Percentiles rank a stretch among this genome's conserved stretches.
phyloP scores from a whole-genome alignment of 177 flowering plant species.

The Vitis hybrid region DNA sequence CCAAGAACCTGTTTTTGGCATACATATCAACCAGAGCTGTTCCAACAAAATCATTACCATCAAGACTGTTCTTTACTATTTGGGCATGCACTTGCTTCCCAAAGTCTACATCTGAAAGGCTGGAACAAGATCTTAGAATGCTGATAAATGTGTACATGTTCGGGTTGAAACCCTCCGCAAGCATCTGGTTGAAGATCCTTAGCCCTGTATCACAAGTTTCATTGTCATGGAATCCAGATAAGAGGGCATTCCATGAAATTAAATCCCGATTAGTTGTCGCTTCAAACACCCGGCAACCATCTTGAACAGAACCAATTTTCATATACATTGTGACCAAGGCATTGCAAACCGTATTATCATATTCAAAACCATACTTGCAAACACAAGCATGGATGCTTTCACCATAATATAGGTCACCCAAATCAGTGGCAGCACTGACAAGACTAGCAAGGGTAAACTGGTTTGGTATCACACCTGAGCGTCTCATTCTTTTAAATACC shows the following conservation, averaged over 20 bases:
- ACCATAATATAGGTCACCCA: slow-evolving; percentile 30
- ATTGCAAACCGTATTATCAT: slow-evolving; percentile 38
- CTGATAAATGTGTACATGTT: slow-evolving; percentile 38
- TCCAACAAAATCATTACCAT: slow-evolving; percentile 20
- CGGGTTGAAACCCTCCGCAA: slow-evolving; percentile 39
- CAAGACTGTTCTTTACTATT: slow-evolving; percentile 26
- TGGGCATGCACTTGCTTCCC: slow-evolving; percentile 43
- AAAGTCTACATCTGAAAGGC: slow-evolving; percentile 19
- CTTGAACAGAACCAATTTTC: slow-evolving; percentile 31
- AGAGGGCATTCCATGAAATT: slow-evolving; percentile 59
- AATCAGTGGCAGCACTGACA: slow-evolving; percentile 35
- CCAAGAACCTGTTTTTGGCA: slow-evolving; percentile 30
- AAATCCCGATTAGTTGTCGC: slow-evolving; percentile 33
- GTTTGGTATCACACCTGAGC: slow-evolving; percentile 30
- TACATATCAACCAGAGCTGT: slow-evolving; percentile 39
- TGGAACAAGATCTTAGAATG: slow-evolving; percentile 30
- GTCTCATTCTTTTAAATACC: slow-evolving; percentile 28
- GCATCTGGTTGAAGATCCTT: slow-evolving; percentile 41
- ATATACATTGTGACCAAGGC: slow-evolving; percentile 55
- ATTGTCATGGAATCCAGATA: slow-evolving; percentile 40
- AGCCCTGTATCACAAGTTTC: slow-evolving; percentile 25
- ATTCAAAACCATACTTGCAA: slow-evolving; percentile 40
- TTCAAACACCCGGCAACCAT: slow-evolving; percentile 40
- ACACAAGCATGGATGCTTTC: slow-evolving; percentile 42
- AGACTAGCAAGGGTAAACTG: slow-evolving; percentile 43